Evolutionary conservation across 805 yeast genomes (phyloP), one percentile per base, ranked within the genome.

Genomic region (Priceomyces fermenticarens): DNA sequence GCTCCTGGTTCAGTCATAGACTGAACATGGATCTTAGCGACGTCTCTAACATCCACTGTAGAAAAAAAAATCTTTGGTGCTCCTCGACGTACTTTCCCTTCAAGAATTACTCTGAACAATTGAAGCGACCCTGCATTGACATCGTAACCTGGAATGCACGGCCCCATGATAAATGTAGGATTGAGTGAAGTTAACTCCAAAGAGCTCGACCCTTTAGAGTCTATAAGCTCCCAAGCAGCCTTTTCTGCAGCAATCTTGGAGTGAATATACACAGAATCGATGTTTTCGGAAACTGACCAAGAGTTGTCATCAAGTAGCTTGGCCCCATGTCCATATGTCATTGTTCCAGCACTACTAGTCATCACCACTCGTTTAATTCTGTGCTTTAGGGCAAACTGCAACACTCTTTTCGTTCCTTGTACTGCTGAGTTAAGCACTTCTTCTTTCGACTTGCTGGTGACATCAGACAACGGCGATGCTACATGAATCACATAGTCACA

Each of bases 281-380:
- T 29, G 15, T 29, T 29, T 8, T 29, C 32, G 14, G 32, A 29
- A 8, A 32, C 35, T 6, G 35, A 32, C 35, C 35, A 32, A 15
- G 6, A 12, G 4, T 15, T 10, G 4, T 32, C 35, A 32, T 32
- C 16, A 11, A 15, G 17, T 32, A 13, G 32, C 20, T 29, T 29
- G 6, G 13, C 14, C 32, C 8, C 32, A 16, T 15, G 15, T 11
- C 35, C 35, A 15, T 4, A 32, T 13, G 35, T 15, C 4, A 32
- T 16, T 4, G 35, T 32, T 6, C 7, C 35, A 14, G 6, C 35
- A 15, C 17, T 13, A 11, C 17, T 13, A 14, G 35, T 32, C 5
- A 32, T 6, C 6, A 32, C 35, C 8, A 32, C 35, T 4, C 35
- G 15, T 15, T 32, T 32, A 32, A 32, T 16, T 13, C 20, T 6